Base-by-base conservation (phyloP, 1,284 basidiomycete genomes). In the Cutaneotrichosporon sp. region DNA sequence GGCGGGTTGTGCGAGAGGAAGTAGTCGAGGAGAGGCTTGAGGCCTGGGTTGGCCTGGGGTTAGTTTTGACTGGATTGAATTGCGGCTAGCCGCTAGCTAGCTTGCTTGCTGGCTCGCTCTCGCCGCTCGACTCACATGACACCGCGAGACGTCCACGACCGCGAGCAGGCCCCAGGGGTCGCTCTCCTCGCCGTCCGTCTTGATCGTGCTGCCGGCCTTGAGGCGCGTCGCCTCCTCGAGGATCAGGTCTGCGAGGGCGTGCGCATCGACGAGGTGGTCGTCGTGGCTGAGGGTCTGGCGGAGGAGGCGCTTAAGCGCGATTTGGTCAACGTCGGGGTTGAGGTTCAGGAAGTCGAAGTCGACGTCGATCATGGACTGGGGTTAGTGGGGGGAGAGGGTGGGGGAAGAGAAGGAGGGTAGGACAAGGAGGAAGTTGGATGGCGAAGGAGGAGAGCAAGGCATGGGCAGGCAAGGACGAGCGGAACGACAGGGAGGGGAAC, bases 321-420 rank as follows among this genome's bases (percentile, higher is more conserved):
- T 87, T 79, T 89, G 94, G 81, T 97, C 93, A 63, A 91, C 83
- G 51, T 84, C 83, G 2, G 89, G 85, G 69, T 91, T 88, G 4
- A 91, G 86, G 77, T 91, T 88, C 83, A 91, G 92, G 77, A 95
- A 97, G 70, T 95, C 92, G 74, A 97, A 95, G 72, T 91, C 88
- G 70, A 97, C 89, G 77, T 95, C 86, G 74, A 90, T 82, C 79
- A 87, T 82, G 76, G 82, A 83, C 84, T 86, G 58, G 29, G 5
- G 13, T 43, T 14, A 55, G 57, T 2, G 33, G 29, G 11, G 31
- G n/a, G n/a, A 16, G 27, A 10, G 36, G 29, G 29, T n/a, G n/a
- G n/a, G n/a, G n/a, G n/a, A n/a, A n/a, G n/a, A n/a, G n/a, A n/a
- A n/a, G n/a, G n/a, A n/a, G n/a, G n/a, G n/a, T n/a, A n/a, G n/a